Evolutionary conservation across 2,329 filamentous ascomycete species (phyloP).

Genomic region (Talaromyces atroroseus): DNA sequence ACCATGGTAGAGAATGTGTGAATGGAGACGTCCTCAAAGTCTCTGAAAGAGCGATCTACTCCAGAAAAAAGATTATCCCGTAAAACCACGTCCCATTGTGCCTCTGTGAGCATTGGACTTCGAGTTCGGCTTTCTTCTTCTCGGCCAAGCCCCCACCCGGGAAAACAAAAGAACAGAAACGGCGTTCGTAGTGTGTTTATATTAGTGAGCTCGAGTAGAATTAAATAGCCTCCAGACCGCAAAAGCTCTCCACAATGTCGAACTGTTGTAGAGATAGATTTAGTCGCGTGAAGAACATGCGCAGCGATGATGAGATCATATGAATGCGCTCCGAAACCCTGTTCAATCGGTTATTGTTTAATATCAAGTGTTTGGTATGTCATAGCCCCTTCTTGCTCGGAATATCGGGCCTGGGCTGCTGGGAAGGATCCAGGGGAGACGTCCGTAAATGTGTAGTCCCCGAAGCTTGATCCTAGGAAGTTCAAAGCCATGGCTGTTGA

Average conservation of each 20-base stretch:
- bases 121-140: not conserved
- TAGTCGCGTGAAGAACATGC: slow-evolving; percentile 32
- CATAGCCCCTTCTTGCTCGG: slow-evolving; percentile 11
- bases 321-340: slow-evolving; percentile 23
- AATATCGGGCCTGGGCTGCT: slow-evolving; percentile 7
- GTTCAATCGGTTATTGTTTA: slow-evolving; percentile 20
- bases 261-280: slow-evolving; percentile 18
- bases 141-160: slow-evolving; percentile 25
- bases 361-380: slow-evolving; percentile 27
- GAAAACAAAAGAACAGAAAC: not conserved
- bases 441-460: slow-evolving; percentile 25
- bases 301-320: slow-evolving; percentile 32
- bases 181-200: not conserved
- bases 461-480: slow-evolving; percentile 18
- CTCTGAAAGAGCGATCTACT: slow-evolving; percentile 1
- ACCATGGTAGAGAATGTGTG: slow-evolving; percentile 7
- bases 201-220: slow-evolving; percentile 39
- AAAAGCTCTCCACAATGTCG: slow-evolving; percentile 24
- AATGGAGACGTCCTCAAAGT: slow-evolving; percentile 3
- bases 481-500: slow-evolving; percentile 29
- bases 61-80: slow-evolving; percentile 2
- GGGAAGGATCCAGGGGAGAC: slow-evolving; percentile 9
- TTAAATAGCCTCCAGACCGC: slow-evolving; percentile 40
- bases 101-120: not conserved
- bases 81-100: slow-evolving; percentile 14